Evolutionary conservation across 192 early-diverging fungal genomes (phyloP).

Genomic region (Funneliformis geosporum): DNA sequence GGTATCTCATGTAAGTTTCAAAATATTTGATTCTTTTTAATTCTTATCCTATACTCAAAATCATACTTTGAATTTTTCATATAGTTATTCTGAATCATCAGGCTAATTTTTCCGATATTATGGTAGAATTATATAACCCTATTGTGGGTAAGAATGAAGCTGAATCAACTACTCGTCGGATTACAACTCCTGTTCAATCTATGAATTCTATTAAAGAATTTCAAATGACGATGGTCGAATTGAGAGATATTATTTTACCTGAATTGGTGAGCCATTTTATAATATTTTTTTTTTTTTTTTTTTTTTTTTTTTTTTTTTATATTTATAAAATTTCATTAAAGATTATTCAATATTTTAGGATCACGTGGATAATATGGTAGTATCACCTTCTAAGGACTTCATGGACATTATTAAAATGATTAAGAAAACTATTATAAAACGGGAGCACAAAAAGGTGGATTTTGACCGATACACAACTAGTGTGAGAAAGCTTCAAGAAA

Average conservation of each 20-base stretch:
- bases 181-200: constrained; percentile 38
- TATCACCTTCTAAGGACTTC: constrained; percentile 79
- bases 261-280: constrained; percentile 37
- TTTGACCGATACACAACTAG: constrained; percentile 80
- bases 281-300: no score
- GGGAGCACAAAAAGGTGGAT: constrained; percentile 89
- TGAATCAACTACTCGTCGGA: constrained; percentile 36
- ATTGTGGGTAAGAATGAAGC: constrained; percentile 24
- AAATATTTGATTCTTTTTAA: constrained; percentile 4
- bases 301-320: no score
- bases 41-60: background rate
- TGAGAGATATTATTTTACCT: constrained; percentile 40
- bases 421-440: constrained; percentile 82
- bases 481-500: constrained; percentile 75
- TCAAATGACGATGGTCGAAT: constrained; percentile 38
- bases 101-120: constrained; percentile 44
- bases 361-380: constrained; percentile 72
- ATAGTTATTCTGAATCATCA: constrained; percentile 43
- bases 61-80: background rate
- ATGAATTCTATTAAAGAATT: constrained; percentile 41
- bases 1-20: background rate
- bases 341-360: constrained; percentile 59
- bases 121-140: constrained; percentile 44
- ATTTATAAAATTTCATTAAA: no score
- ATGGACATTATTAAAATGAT: constrained; percentile 75